Conservation (phyloP, 2,329 filamentous ascomycete species). For the Colletotrichum ledebouriae region DNA sequence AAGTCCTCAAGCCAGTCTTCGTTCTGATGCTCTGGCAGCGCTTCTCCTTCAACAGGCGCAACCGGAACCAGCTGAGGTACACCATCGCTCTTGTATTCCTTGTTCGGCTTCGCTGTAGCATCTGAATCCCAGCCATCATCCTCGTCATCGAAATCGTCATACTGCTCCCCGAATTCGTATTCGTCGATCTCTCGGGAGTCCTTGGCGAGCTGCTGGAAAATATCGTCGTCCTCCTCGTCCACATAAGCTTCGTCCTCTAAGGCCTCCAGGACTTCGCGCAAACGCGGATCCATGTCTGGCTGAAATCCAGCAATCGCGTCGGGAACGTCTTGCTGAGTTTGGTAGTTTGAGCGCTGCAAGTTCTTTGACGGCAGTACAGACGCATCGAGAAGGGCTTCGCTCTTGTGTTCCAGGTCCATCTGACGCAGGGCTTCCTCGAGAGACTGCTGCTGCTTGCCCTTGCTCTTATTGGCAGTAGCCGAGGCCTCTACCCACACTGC, state of each 20-base stretch:
- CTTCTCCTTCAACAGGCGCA: constrained; percentile 56
- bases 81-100: constrained; percentile 66
- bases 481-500: constrained; percentile 86
- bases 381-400: constrained; percentile 74
- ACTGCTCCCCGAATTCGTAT: constrained; percentile 80
- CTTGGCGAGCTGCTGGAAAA: constrained; percentile 81
- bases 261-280: constrained; percentile 92
- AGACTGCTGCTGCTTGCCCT: constrained; percentile 80
- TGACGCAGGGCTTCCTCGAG: constrained; percentile 86
- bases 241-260: constrained; percentile 97
- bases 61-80: constrained; percentile 63
- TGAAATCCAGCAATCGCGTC: constrained; percentile 94
- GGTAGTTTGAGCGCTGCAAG: constrained; percentile 82
- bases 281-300: constrained; percentile 95
- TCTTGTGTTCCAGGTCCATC: constrained; percentile 67
- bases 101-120: constrained; percentile 83
- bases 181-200: constrained; percentile 81
- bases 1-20: constrained; percentile 94
- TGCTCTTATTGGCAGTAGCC: constrained; percentile 71
- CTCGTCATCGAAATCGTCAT: constrained; percentile 65
- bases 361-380: constrained; percentile 86
- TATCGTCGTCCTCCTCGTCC: constrained; percentile 83
- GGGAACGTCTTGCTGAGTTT: constrained; percentile 92
- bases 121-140: constrained; percentile 97
- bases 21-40: constrained; percentile 72